A percentile compares a stretch with the other conserved stretches of the same genome.
These are phyloP conservation scores for Gaeumannomyces sp. DNA, from an alignment of 2,329 filamentous ascomycete species.

Conservation along the genomic window DNA sequence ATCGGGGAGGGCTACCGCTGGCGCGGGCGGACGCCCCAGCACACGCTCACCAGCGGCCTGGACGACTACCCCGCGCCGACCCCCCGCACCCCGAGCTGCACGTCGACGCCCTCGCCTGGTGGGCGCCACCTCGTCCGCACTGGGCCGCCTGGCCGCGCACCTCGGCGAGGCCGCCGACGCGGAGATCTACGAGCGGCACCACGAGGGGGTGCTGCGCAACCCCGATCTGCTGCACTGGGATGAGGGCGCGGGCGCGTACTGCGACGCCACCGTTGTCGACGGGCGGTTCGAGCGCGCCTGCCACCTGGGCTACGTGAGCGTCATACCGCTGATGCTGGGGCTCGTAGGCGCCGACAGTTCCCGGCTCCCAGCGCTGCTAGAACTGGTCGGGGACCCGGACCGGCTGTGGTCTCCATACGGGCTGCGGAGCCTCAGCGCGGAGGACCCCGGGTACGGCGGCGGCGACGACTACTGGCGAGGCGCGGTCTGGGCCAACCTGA, in stretches of 20 bases:
- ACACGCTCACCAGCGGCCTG: constrained; percentile 80
- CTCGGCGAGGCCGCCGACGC: constrained; percentile 71
- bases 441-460: constrained; percentile 14
- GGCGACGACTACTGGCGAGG: constrained; percentile 20
- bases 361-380: constrained; percentile 15
- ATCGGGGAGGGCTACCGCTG: constrained; percentile 82
- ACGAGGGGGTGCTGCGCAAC: constrained; percentile 70
- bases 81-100: constrained; percentile 93
- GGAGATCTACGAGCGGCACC: constrained; percentile 62
- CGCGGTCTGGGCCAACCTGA: constrained; percentile 18
- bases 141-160: constrained; percentile 67
- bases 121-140: constrained; percentile 76
- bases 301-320: constrained; percentile 17
- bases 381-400: constrained; percentile 13
- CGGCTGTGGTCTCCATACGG: constrained; percentile 15
- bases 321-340: constrained; percentile 18
- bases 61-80: constrained; percentile 90
- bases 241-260: constrained; percentile 68
- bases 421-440: constrained; percentile 16
- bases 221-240: constrained; percentile 87
- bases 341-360: constrained; percentile 16
- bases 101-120: constrained; percentile 86
- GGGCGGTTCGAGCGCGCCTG: constrained; percentile 14
- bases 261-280: constrained; percentile 84
- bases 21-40: constrained; percentile 76